Base-by-base conservation (phyloP, 2,329 filamentous ascomycete genomes). In the Verticillium tricorpus region DNA sequence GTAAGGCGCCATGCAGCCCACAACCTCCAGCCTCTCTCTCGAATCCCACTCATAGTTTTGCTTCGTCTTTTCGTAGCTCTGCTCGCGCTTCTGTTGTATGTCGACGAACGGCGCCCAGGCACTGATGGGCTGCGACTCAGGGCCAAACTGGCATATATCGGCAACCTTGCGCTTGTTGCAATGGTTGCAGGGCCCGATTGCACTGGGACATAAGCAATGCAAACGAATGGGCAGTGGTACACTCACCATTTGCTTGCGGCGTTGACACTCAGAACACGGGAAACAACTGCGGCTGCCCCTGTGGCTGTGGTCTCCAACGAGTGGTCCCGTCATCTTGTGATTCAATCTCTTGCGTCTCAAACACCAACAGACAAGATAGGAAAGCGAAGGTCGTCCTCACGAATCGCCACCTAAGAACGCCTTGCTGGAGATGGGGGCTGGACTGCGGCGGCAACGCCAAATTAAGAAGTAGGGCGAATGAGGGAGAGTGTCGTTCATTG, bases 181-280 rank as follows among this genome's bases (percentile, higher is more conserved):
- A 60, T 76, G 75, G 58, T 72, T 73, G 61, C 75, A 77, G 8
- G 75, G 75, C 74, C 74, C 74, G 73, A 61, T 75, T 75, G 68
- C 75, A 77, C 75, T 77, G 34, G 56, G 64, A 8, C 11, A 39
- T 54, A 35, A 62, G 52, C 34, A 56, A 39, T 54, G 45, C 31
- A 22, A 28, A 55, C 28, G 34, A 19, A 56, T 12, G 52, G 28
- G 34, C 17, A 45, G 11, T 22, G 17, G 32, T 31, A 17, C 17
- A 59, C 52, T 15, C 56, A 74, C 75, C 69, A 73, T 77, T 68
- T 77, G 75, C 67, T 77, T 77, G 57, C 75, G 73, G 17, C 75
- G 71, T 40, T 71, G 68, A 61, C 75, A 81, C 67, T 81, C 79
- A 3, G 77, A 77, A 64, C 79, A 81, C 37, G 37, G 37, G 37